Evolutionary conservation across 257 asterid species (phyloP), one percentile per base, ranked within the genome.

Genomic region (Osmanthus fragrans): DNA sequence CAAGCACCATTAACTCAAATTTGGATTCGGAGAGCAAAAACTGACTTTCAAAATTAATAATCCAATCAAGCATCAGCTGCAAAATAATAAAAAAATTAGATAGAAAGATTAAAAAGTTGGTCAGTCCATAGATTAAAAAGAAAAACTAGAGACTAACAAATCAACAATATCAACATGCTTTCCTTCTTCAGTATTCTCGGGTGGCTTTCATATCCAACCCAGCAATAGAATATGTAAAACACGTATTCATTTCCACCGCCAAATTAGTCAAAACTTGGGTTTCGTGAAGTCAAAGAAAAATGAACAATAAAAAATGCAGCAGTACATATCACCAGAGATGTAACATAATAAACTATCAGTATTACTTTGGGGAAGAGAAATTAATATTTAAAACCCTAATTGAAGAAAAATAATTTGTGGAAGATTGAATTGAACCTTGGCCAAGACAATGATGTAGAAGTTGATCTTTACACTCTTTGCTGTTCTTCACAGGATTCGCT

Each of bases 1-100:
- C 76, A 23, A 36, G 37, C n/a, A 32, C 36, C 18, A 66, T 81
- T 68, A 79, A 73, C 72, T 80, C 81, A 70, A 75, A 73, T 68
- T 42, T 74, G 23, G 75, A 76, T 70, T 65, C 7, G 37, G 34
- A 33, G 42, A 40, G 42, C 45, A 63, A 7, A 18, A 74, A 40
- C 73, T 75, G 64, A 76, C 45, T 76, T 27, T 12, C n/a, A 51
- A 51, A 18, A 29, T 1, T 13, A 80, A 70, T 71, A 75, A 37
- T 72, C 29, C 29, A 71, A 21, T 69, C 11, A 60, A 80, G 70
- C 36, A 73, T 66, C 65, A 64, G 78, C 82, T 75, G 78, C 75
- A 76, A 75, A 51, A 73, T 27, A 49, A 51, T 29, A 60, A 63
- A 66, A 23, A 73, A 4, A 77, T n/a, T 49, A 18, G 45, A 74